A percentile compares a stretch with the other conserved stretches of the same genome.
Conservation (phyloP, 2,329 filamentous ascomycete genomes). For the Colletotrichum coccodes region DNA sequence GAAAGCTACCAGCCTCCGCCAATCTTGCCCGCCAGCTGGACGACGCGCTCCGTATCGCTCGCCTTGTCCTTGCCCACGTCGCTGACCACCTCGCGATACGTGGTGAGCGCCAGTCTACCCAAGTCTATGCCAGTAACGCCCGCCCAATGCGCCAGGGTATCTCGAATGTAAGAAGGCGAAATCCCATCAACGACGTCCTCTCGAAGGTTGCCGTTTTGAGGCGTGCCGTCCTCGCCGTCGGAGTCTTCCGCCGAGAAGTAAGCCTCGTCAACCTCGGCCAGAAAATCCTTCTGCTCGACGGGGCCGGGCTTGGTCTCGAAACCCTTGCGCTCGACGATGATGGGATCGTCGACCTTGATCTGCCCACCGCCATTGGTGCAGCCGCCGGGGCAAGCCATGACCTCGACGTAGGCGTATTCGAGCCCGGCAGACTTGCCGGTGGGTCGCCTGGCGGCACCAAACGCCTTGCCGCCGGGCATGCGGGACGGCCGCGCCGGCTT, state of each 20-base stretch:
- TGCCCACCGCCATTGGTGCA: slow-evolving; percentile 98
- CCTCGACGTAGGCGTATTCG: slow-evolving; percentile 94
- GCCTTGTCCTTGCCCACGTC: slow-evolving; percentile 85
- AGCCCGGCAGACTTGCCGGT: slow-evolving; percentile 59
- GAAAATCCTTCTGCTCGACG: slow-evolving; percentile 87
- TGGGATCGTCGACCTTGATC: slow-evolving; percentile 87
- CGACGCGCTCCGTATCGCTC: slow-evolving; percentile 81
- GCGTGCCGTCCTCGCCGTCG: slow-evolving; percentile 42
- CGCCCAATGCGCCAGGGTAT: slow-evolving; percentile 81
- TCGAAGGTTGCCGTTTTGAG: slow-evolving; percentile 39
- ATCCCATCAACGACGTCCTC: slow-evolving; percentile 69
- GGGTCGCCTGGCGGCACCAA: slow-evolving; percentile 64
- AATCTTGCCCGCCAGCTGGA: slow-evolving; percentile 88
- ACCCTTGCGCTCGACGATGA: slow-evolving; percentile 61
- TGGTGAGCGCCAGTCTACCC: slow-evolving; percentile 83
- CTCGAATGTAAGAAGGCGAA: slow-evolving; percentile 72
- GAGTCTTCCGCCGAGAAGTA: slow-evolving; percentile 82
- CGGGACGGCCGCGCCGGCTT: slow-evolving; percentile 83
- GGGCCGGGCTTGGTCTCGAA: slow-evolving; percentile 69
- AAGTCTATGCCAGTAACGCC: slow-evolving; percentile 74
- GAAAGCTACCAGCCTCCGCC: slow-evolving; percentile 86
- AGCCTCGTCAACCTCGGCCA: slow-evolving; percentile 85
- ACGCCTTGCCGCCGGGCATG: slow-evolving; percentile 79
- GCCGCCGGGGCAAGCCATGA: slow-evolving; percentile 99
- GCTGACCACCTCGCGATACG: slow-evolving; percentile 91